Evolutionary conservation across 179 eudicot species (phyloP).

Genomic region (Heliamphora ciliata): DNA sequence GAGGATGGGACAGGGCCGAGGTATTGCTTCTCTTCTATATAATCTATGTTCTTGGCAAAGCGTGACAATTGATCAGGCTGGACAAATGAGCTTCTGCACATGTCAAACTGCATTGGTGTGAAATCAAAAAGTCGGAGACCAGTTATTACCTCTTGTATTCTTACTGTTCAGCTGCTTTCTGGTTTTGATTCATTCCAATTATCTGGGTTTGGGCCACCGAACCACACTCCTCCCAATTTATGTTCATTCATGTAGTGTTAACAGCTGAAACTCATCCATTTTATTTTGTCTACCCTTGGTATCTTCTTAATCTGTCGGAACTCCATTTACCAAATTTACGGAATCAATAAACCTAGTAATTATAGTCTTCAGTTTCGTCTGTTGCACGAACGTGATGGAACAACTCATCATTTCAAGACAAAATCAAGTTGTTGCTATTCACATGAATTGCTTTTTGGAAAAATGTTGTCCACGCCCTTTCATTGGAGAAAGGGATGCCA

Average conservation of each 20-base stretch:
- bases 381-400: not conserved
- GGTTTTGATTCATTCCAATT: not conserved
- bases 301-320: not conserved
- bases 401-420: conserved; percentile 6
- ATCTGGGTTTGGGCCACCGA: not conserved
- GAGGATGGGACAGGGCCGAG: conserved; percentile 89
- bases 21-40: conserved; percentile 29
- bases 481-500: not conserved
- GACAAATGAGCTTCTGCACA: not conserved
- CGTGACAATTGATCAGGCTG: not conserved
- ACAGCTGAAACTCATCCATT: not conserved
- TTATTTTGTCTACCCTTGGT: not conserved
- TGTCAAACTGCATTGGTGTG: not conserved
- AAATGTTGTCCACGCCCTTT: not conserved
- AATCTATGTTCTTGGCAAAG: not conserved
- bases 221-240: not conserved
- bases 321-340: conserved; percentile 7
- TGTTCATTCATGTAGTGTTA: not conserved
- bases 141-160: not conserved
- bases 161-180: not conserved
- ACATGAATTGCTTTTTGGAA: not conserved
- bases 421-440: not conserved
- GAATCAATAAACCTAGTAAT: not conserved
- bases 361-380: not conserved
- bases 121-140: not conserved